Evolutionary conservation across 441 rosid genomes (phyloP).

Genomic region (Sinapis alba): DNA sequence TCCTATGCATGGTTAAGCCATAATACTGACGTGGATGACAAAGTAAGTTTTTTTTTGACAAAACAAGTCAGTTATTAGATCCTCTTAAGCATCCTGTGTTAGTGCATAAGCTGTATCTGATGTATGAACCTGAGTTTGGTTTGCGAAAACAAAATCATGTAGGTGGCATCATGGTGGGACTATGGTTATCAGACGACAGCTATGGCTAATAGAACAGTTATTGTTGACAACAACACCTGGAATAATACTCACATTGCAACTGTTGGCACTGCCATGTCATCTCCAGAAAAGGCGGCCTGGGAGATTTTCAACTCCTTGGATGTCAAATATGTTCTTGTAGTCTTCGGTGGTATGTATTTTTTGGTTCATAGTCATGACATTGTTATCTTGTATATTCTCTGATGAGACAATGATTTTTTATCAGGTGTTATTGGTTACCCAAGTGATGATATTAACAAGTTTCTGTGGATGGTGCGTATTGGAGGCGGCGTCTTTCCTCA

Average conservation of each 20-base stretch:
- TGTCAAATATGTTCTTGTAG: conserved; percentile 97
- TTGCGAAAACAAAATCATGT: conserved; percentile 32
- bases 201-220: conserved; percentile 99
- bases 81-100: conserved; percentile 2
- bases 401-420: conserved; percentile 37
- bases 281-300: conserved; percentile 99
- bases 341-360: conserved; percentile 83
- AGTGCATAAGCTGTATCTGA: conserved; percentile 11
- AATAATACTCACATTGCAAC: conserved; percentile 99
- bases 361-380: conserved; percentile 33
- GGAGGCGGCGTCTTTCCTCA: conserved; percentile 99
- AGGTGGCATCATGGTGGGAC: conserved; percentile 99
- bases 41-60: conserved; percentile 53
- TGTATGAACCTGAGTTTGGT: conserved; percentile 23
- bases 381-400: conserved; percentile 35
- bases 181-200: conserved; percentile 99
- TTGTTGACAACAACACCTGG: conserved; percentile 99
- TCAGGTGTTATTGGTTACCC: conserved; percentile 98
- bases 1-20: conserved; percentile 96
- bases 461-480: conserved; percentile 99
- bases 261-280: conserved; percentile 99
- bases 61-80: background rate
- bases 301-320: conserved; percentile 96
- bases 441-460: conserved; percentile 98
- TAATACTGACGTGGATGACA: conserved; percentile 97